Evolutionary conservation across 352 stramenopile genomes (phyloP).

Genomic region (Pythium chondricola): DNA sequence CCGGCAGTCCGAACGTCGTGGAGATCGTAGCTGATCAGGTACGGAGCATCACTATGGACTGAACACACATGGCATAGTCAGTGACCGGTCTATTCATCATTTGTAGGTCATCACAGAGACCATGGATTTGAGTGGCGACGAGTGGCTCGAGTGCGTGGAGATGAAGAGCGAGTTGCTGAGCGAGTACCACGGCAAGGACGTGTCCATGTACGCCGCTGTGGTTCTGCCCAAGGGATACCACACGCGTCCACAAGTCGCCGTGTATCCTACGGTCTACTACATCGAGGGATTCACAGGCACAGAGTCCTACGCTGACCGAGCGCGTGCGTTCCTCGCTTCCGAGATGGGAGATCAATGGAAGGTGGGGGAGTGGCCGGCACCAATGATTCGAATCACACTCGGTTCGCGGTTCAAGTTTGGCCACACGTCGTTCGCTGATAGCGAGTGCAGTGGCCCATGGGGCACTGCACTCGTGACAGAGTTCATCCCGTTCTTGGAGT

Average conservation of each 20-base stretch:
- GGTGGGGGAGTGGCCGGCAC: slow-evolving; percentile 36
- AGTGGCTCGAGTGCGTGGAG: slow-evolving; percentile 58
- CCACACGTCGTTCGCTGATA: slow-evolving; percentile 72
- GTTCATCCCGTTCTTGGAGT: slow-evolving; percentile 65
- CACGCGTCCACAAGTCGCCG: background rate
- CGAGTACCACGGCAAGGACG: slow-evolving; percentile 56
- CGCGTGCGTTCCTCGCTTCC: slow-evolving; percentile 48
- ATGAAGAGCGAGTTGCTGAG: slow-evolving; percentile 69
- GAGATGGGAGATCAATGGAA: slow-evolving; percentile 62
- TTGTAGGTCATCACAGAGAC: slow-evolving; percentile 10
- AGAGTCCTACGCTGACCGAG: slow-evolving; percentile 54
- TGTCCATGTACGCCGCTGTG: slow-evolving; percentile 61
- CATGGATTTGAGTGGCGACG: slow-evolving; percentile 40
- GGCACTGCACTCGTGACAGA: slow-evolving; percentile 57
- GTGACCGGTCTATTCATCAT: background rate
- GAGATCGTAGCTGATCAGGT: slow-evolving; percentile 50
- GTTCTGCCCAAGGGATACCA: slow-evolving; percentile 58
- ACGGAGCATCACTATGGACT: background rate
- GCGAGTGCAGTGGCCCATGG: slow-evolving; percentile 59
- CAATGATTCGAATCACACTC: slow-evolving; percentile 69
- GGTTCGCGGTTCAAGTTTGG: slow-evolving; percentile 71
- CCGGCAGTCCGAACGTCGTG: slow-evolving; percentile 26
- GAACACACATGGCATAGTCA: background rate
- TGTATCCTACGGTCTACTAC: slow-evolving; percentile 70
- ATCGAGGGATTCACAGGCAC: slow-evolving; percentile 74